Conservation (phyloP, 441 rosid genomes). For the Euphorbia corollata region DNA sequence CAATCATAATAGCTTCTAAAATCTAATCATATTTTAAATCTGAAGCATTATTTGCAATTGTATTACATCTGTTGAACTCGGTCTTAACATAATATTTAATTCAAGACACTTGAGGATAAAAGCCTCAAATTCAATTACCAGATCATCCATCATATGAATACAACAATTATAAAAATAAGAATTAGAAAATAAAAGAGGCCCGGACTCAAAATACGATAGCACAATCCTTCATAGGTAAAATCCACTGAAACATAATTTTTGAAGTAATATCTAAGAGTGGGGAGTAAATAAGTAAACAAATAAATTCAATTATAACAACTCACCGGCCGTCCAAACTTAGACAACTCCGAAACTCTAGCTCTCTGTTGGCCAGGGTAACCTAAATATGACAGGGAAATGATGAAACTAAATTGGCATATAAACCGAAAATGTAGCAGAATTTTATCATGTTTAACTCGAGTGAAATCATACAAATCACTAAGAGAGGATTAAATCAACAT, state of each 20-base stretch:
- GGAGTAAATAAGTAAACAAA: not conserved
- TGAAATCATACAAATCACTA: not conserved
- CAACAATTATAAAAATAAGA: not conserved
- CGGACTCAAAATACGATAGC: not conserved
- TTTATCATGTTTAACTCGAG: not conserved
- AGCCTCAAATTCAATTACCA: not conserved
- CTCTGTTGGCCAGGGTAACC: constrained; percentile 70
- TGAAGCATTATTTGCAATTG: not conserved
- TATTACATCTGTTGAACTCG: not conserved
- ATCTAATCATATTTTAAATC: not conserved
- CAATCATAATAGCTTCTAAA: not conserved
- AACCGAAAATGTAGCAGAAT: not conserved
- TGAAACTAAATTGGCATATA: not conserved
- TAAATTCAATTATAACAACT: constrained; percentile 23
- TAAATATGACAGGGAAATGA: constrained; percentile 16
- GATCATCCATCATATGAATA: constrained; percentile 9
- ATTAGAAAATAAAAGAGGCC: not conserved
- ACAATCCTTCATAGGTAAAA: not conserved
- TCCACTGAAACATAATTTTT: not conserved
- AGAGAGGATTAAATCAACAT: not conserved
- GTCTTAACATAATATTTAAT: not conserved
- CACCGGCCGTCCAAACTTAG: constrained; percentile 77
- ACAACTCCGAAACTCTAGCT: constrained; percentile 58
- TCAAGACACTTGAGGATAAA: not conserved
- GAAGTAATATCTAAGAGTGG: not conserved